These are phyloP conservation scores for Przewalskia tangutica DNA, from an alignment of 257 asterid genomes.

Conservation along the genomic window DNA sequence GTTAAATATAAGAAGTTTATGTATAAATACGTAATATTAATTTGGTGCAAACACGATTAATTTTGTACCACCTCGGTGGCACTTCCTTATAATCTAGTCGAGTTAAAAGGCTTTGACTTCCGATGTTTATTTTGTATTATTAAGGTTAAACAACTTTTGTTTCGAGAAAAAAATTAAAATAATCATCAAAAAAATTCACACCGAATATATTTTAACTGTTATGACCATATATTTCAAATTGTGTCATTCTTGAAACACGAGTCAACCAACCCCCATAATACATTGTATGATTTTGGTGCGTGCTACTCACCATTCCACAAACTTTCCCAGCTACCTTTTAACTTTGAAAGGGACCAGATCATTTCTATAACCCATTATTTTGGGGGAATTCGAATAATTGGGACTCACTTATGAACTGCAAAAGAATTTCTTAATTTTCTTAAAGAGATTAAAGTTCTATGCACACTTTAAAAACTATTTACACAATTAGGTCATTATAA, in stretches of 20 bases:
- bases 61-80: no score
- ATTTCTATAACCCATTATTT: neutral
- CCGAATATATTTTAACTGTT: no score
- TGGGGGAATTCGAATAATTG: neutral
- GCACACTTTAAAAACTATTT: neutral
- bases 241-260: neutral
- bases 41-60: no score
- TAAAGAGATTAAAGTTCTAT: neutral
- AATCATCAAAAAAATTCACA: no score
- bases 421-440: neutral
- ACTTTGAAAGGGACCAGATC: neutral
- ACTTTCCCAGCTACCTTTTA: neutral
- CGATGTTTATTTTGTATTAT: neutral
- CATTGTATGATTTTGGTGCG: neutral
- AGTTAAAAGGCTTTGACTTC: no score
- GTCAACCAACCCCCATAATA: neutral
- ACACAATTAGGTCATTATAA: neutral
- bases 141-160: no score
- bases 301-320: neutral
- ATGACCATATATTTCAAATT: neutral
- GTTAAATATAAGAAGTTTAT: no score
- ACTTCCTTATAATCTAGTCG: no score
- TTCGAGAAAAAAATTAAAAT: no score
- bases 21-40: no score
- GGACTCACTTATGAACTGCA: neutral